Evolutionary conservation across 768 basidiomycete species (phyloP), one percentile per base, ranked within the genome.

Genomic region (Imleria badia): DNA sequence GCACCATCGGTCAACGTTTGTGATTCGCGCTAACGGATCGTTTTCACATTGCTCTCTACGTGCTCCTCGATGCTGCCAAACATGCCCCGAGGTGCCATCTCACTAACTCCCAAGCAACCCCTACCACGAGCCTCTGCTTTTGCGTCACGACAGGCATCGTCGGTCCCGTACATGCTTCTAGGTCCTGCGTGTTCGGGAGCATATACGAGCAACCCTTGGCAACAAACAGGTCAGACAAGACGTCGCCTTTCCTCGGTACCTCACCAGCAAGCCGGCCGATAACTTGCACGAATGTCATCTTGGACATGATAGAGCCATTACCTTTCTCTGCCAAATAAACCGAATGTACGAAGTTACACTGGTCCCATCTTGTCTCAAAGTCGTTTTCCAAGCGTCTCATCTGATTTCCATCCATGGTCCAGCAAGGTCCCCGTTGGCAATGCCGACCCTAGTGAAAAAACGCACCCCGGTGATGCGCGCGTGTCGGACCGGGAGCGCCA

Each of bases 21-120:
- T 22, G 6, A n/a, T 13, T 13, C 23, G 57, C 45, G 48, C 29
- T 40, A 46, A 30, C 89, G 75, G 78, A 88, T 82, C 13, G 82
- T 85, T 12, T 77, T 78, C 31, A 79, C 73, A 35, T 85, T 81
- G 41, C 79, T 79, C 67, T 89, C 87, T n/a, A 78, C 48, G 0
- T n/a, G n/a, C n/a, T 89, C 86, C 51, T 89, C 83, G 1, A 94
- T 79, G 40, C 75, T 80, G 12, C 93, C 93, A 68, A 87, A 95
- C 91, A 95, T 95, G 3, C 93, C 94, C 70, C 93, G 48, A 98
- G 70, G 71, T 98, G 94, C 95, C 96, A 98, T 59, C 86, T 78
- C n/a, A 98, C 87, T 48, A 98, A 80, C 14, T 89, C 83, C 94
- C 93, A 96, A 15, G 88, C 81, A 2, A 96, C 93, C 34, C 86